Base-by-base conservation (phyloP, 495 filamentous ascomycete genomes). In the Rostrohypoxylon terebratum region DNA sequence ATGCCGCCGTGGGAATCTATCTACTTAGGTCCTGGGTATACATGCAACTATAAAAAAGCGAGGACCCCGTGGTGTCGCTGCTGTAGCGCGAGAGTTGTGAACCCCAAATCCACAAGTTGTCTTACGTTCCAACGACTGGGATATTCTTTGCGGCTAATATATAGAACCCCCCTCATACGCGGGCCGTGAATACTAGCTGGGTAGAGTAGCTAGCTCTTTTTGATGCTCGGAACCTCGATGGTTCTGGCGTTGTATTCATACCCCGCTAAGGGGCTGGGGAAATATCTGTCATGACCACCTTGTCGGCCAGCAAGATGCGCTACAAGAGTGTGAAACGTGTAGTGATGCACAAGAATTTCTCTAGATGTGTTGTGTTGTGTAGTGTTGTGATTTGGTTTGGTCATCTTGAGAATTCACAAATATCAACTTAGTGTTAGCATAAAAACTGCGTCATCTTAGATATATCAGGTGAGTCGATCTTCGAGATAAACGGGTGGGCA, bases 191-290 rank as follows among this genome's bases (percentile, higher is more conserved):
- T 28, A 28, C 28, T 28, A 21, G 21, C 55, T 73, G 28, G 28
- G 28, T 28, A 28, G 28, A 28, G 28, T 28, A 65, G 54, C 55
- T 73, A 64, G 59, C 59, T 61, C 53, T 1, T 68, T 73, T 73
- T 20, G 70, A 73, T n/a, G 28, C 31, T 50, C 60, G 70, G 70
- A 73, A 28, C 28, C 6, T 28, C 28, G 28, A 28, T 28, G 70
- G 36, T 59, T 4, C 40, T 54, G 18, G 50, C 11, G 70, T 68
- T 21, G 54, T 36, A 73, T 65, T 44, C 3, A 5, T 45, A 61
- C 75, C 75, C 75, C 75, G 73, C 75, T 59, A 68, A 72, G 74
- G 71, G 68, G 64, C 65, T 54, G 34, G 40, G 55, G 42, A 16
- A n/a, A 64, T n/a, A n/a, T n/a, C n/a, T n/a, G n/a, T n/a, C n/a